Base-by-base conservation (phyloP, 805 yeast genomes). In the Dipodascus albidus region DNA sequence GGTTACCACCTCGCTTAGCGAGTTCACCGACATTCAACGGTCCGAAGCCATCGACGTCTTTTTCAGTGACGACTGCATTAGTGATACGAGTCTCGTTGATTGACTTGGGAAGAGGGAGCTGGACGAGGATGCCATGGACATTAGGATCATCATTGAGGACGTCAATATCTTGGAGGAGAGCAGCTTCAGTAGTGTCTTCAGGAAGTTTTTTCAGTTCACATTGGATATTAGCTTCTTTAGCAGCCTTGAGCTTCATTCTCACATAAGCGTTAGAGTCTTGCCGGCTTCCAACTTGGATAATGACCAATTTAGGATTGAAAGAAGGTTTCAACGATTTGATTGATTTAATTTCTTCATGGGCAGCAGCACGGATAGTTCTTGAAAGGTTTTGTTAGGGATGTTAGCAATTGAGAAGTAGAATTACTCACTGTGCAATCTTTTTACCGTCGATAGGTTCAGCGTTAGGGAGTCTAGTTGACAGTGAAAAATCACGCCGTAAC, bases 41-140 rank as follows among this genome's bases (percentile, higher is more conserved):
- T 47, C 90, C 93, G 64, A 91, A 93, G 1, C 99, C 99, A 68
- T 91, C 99, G 49, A 93, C 96, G 64, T 91, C 99, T 71, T 91
- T 91, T 48, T 77, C 81, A 15, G 86, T 78, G 9, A 75, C 70
- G n/a, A 91, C 97, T 1, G 89, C 76, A 63, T 83, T 81, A 50
- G 98, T 93, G 60, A 93, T 76, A 50, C 70, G 68, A 49, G 84
- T 81, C 72, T 91, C 98, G 65, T 86, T 80, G 55, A 90, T 74
- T 63, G 82, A 86, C 27, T 70, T 67, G 33, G 98, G 99, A 54
- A 91, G 73, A 2, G 99, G 99, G 59, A 91, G 77, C 73, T 90
- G 99, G 54, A 91, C 83, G 57, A 91, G 75, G 24, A 91, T 73
- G 51, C 99, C 99, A 67, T 91, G 87, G 48, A 88, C 88, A 14